Percentiles rank a stretch among this genome's conserved stretches.
Evolutionary conservation across 306 rosid genomes (phyloP).

Genomic region (Alnus glutinosa): DNA sequence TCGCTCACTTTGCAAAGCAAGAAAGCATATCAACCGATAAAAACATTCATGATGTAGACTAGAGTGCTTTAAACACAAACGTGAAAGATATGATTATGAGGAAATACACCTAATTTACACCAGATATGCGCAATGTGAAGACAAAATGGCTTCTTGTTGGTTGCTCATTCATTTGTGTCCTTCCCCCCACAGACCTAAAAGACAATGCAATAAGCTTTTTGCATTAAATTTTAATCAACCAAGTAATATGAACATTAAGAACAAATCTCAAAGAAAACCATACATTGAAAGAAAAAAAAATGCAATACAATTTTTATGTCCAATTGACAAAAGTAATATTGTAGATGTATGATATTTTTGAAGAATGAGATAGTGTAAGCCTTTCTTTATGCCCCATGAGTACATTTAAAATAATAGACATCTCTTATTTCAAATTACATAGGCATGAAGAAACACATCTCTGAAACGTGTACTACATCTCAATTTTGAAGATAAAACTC

Average conservation of each 20-base stretch:
- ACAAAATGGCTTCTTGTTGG: constrained; percentile 96
- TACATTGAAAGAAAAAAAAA: no score
- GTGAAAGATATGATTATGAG: background rate
- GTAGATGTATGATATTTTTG: no score
- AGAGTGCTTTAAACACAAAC: background rate
- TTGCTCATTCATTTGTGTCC: constrained; percentile 93
- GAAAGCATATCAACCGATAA: constrained; percentile 16
- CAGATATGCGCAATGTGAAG: constrained; percentile 84
- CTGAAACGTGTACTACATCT: no score
- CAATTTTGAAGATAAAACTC: no score
- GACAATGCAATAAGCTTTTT: constrained; percentile 22
- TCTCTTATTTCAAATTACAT: background rate
- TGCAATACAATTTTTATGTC: no score
- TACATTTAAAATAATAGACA: background rate
- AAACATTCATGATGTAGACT: background rate
- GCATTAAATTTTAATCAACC: background rate
- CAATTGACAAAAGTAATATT: no score
- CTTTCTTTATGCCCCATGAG: no score
- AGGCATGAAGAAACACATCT: no score
- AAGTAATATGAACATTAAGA: constrained; percentile 12
- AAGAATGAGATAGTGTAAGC: no score
- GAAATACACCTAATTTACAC: constrained; percentile 69
- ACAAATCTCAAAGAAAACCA: background rate
- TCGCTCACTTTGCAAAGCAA: constrained; percentile 69
- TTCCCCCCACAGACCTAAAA: constrained; percentile 88